phyloP scores from a whole-genome alignment of 1,284 basidiomycete genomes.

The Pseudozyma flocculosa region DNA sequence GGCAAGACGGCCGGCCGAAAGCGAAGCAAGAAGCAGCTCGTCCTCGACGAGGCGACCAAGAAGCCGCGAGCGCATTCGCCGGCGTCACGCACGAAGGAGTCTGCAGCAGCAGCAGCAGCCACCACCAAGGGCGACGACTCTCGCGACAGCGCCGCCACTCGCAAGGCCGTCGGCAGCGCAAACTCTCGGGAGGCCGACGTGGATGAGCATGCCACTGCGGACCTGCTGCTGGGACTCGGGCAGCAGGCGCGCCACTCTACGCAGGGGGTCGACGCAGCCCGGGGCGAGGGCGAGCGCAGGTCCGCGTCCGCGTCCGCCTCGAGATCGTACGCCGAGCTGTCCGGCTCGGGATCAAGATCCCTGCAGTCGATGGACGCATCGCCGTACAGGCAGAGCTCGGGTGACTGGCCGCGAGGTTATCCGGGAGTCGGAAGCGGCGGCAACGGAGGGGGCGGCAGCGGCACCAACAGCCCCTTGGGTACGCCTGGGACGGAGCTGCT shows the following conservation, averaged over 20 bases:
- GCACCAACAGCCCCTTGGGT: conserved; percentile 16
- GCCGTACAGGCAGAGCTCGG: conserved; percentile 4
- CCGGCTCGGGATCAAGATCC: background rate
- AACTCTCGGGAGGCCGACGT: background rate
- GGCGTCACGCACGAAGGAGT: no score
- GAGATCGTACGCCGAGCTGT: background rate
- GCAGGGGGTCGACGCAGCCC: no score
- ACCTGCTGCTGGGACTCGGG: conserved; percentile 24
- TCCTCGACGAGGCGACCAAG: no score
- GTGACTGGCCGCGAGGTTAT: conserved; percentile 18
- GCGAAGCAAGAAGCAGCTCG: background rate
- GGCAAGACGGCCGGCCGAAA: conserved; percentile 1
- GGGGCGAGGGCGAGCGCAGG: no score
- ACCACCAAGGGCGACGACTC: no score
- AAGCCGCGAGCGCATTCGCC: no score
- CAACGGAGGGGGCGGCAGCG: conserved; percentile 12
- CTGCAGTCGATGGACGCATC: background rate
- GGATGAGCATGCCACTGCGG: conserved; percentile 4
- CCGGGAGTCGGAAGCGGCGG: background rate
- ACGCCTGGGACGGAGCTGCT: conserved; percentile 2
- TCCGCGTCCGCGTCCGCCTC: no score
- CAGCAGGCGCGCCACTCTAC: background rate
- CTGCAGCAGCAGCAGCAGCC: no score
- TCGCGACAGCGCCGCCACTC: no score
- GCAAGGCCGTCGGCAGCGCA: no score